Conservation (phyloP, 768 basidiomycete species). For the Thelephora aurantiotincta region DNA sequence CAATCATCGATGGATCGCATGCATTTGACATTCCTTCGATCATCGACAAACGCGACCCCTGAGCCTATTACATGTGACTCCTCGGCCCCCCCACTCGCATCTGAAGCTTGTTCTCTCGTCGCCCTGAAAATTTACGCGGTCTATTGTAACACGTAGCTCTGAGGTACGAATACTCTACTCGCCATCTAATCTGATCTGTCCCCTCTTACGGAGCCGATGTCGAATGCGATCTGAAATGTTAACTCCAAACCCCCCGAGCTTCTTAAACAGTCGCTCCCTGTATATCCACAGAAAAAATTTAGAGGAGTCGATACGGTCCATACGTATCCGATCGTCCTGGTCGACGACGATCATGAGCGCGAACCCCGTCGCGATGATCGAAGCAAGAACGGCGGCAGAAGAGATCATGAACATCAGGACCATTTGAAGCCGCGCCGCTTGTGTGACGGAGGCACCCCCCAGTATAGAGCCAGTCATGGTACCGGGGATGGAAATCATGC, state of each 20-base stretch:
- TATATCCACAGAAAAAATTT: not conserved
- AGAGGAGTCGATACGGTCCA: constrained; percentile 38
- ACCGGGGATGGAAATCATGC: constrained; percentile 70
- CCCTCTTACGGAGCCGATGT: too few species aligned
- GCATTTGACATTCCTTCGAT: too few species aligned
- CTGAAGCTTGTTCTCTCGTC: not conserved
- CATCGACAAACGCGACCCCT: too few species aligned
- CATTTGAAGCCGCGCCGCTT: constrained; percentile 81
- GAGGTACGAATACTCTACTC: too few species aligned
- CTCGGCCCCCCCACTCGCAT: too few species aligned
- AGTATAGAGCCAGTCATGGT: constrained; percentile 92
- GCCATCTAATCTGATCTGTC: too few species aligned
- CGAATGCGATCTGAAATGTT: too few species aligned
- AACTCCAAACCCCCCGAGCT: too few species aligned
- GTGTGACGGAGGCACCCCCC: constrained; percentile 71
- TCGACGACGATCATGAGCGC: constrained; percentile 56
- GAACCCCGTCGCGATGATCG: constrained; percentile 47
- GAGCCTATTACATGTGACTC: too few species aligned
- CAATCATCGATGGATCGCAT: too few species aligned
- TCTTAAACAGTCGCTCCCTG: not conserved
- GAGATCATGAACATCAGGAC: constrained; percentile 93
- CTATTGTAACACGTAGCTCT: not conserved
- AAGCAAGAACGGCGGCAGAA: constrained; percentile 57
- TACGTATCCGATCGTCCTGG: constrained; percentile 44
- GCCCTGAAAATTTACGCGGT: not conserved